Conservation (phyloP, 495 filamentous ascomycete species). For the Daldinia concentrica region DNA sequence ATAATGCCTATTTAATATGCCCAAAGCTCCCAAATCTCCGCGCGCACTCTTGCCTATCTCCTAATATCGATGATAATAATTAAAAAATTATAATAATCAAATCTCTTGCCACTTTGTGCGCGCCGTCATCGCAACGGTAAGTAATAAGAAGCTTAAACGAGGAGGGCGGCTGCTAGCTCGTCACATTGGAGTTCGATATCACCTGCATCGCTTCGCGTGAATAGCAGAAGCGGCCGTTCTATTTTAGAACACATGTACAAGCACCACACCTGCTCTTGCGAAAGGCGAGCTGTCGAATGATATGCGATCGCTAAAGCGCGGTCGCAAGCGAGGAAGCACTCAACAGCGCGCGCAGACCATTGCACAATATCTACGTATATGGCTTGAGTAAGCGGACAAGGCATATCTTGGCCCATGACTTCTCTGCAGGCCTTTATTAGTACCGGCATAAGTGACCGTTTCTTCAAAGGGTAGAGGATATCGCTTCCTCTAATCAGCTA, state of each 20-base stretch:
- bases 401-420: neutral
- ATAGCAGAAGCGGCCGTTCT: constrained; percentile 25
- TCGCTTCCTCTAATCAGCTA: constrained; percentile 33
- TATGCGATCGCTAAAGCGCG: constrained; percentile 23
- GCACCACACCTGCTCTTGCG: constrained; percentile 7
- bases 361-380: constrained; percentile 21
- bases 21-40: neutral
- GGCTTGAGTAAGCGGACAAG: constrained; percentile 37
- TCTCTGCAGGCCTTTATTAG: constrained; percentile 34
- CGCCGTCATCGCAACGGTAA: constrained; percentile 13
- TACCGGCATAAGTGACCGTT: constrained; percentile 39
- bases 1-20: constrained; percentile 1
- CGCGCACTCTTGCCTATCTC: constrained; percentile 1
- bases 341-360: constrained; percentile 28
- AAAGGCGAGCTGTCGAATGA: constrained; percentile 20
- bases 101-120: constrained; percentile 14
- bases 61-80: constrained; percentile 7
- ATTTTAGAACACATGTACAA: constrained; percentile 32
- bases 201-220: constrained; percentile 44
- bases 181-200: constrained; percentile 41
- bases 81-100: constrained; percentile 24
- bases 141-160: constrained; percentile 36
- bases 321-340: constrained; percentile 28
- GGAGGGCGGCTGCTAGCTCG: constrained; percentile 33
- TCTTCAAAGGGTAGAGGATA: constrained; percentile 27